A percentile compares a stretch with the other conserved stretches of the same genome.
phyloP scores from a whole-genome alignment of 208 protist species.

The Acanthamoeba culbertsoni region DNA sequence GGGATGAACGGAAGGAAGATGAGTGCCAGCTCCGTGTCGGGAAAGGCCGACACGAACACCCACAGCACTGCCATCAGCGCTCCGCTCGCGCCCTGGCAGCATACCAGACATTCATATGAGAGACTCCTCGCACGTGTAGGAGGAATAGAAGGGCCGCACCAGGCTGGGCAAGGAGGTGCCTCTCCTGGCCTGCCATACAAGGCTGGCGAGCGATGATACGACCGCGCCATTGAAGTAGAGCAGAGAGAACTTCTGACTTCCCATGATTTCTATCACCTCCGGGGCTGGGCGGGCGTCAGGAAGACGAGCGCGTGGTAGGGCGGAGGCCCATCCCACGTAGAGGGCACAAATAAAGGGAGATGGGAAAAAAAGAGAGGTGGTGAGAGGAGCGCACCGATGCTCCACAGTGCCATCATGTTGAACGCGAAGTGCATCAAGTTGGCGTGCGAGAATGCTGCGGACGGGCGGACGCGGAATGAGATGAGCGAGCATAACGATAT shows the following conservation, averaged over 20 bases:
- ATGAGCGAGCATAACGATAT: too few species aligned
- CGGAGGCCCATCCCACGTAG: too few species aligned
- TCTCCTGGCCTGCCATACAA: neutral
- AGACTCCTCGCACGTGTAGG: neutral
- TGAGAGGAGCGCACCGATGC: neutral
- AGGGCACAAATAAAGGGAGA: too few species aligned
- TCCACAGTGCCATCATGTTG: conserved; percentile 1
- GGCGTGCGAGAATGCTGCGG: neutral
- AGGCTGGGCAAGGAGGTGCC: neutral
- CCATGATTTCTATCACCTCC: neutral
- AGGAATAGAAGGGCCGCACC: neutral
- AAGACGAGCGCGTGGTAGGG: neutral
- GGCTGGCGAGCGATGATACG: neutral
- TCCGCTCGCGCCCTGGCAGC: neutral
- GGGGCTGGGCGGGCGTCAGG: neutral
- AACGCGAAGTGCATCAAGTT: neutral
- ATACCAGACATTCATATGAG: neutral
- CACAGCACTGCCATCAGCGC: neutral
- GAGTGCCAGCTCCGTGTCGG: neutral
- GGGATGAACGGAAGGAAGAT: conserved; percentile 15
- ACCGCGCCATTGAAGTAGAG: neutral
- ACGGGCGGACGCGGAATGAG: too few species aligned
- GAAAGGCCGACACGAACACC: conserved; percentile 15
- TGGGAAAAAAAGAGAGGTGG: neutral
- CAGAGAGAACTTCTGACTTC: neutral